These are phyloP conservation scores for Chaetomiaceae sp. DNA, from an alignment of 2,329 filamentous ascomycete species.

Conservation along the genomic window DNA sequence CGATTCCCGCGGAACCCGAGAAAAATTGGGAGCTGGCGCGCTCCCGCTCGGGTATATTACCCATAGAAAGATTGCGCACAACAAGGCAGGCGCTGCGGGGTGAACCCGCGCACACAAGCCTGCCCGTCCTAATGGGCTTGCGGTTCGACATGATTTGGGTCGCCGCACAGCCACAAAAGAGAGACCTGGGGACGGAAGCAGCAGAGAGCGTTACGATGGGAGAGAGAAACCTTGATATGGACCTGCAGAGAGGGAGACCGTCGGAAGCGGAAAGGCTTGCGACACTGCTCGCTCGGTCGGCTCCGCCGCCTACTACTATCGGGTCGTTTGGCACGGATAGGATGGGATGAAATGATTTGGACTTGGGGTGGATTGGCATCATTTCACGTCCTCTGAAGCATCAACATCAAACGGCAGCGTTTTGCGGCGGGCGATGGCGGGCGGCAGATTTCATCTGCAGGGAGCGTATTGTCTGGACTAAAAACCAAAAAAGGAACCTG, in stretches of 20 bases:
- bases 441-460: not conserved
- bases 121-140: constrained; percentile 10
- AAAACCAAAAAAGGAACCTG: not conserved
- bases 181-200: not conserved
- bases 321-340: no score
- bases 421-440: no score
- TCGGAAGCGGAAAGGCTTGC: no score
- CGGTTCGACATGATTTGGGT: not conserved
- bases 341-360: no score
- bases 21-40: constrained; percentile 2
- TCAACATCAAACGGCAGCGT: not conserved
- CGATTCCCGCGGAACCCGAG: constrained; percentile 2
- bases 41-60: constrained; percentile 7
- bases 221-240: no score
- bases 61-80: constrained; percentile 17
- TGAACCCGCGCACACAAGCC: not conserved
- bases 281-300: no score
- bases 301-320: no score
- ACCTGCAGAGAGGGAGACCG: no score
- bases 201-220: not conserved
- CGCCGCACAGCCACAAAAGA: no score
- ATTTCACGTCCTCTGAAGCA: not conserved
- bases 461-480: constrained; percentile 5
- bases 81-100: not conserved
- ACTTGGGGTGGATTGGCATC: not conserved